Base-by-base conservation (phyloP, 2,329 filamentous ascomycete genomes). In the Diaporthe batatas region DNA sequence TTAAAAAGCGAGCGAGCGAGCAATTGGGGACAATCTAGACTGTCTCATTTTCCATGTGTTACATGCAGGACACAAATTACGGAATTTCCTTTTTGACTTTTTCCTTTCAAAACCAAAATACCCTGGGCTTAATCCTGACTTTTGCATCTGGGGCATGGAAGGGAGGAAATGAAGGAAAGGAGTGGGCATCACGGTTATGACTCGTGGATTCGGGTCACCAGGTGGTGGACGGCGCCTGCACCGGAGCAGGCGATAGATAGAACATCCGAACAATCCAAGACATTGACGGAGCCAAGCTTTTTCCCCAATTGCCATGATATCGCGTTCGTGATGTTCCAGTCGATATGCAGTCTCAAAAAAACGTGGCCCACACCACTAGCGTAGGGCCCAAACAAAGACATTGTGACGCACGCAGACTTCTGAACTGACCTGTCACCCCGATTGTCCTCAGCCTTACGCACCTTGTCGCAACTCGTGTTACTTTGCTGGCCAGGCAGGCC, bases 1-100 rank as follows among this genome's bases (percentile, higher is more conserved):
- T 57, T 12, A 53, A 39, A 59, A 70, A 39, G 55, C 57, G 32
- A 70, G 68, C 68, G 68, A 53, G 68, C 68, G 68, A 53, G 25
- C 49, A 68, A 54, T 51, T 42, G 12, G 55, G 68, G 68, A 53
- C 32, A 62, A 53, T 39, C 36, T 62, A 42, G 39, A 59, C 55
- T 32, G 65, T 68, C 65, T 55, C 53, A 32, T 18, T 23, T 62
- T 18, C 51, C 53, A 44, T 10, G 16, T 70, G 68, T 70, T 34
- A 34, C 29, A 47, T 11, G 62, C 29, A 62, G 18, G 2, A 42
- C 25, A 51, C 11, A 36, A 29, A n/a, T 70, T 23, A 18, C 18
- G 44, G n/a, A 21, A n/a, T 10, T 18, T 59, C 14, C 42, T 44
- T 29, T 49, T 23, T 18, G 44, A 10, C 44, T 65, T 65, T 34